Base-by-base conservation (phyloP, 2,329 filamentous ascomycete species). In the Clarireedia hainanense region DNA sequence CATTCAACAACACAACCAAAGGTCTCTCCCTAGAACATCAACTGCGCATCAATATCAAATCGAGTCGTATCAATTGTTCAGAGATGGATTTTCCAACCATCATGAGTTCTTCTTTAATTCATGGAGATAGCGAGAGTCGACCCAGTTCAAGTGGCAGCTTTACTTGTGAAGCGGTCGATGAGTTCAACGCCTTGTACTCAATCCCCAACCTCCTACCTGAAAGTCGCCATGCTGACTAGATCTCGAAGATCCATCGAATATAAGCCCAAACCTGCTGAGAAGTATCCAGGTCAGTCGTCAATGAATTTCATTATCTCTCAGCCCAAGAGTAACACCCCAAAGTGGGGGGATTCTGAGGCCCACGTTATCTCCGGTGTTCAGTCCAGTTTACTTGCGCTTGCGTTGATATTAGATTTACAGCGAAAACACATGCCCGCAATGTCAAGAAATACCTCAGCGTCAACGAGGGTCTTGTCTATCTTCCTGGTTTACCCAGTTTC, bases 391-490 rank as follows among this genome's bases (percentile, higher is more conserved):
- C 39, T 56, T 24, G 30, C 30, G 30, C 30, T 34, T 34, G 10
- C 30, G 30, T 34, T 34, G 10, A 40, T 7, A 30, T 43, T 4
- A 24, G 26, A 26, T n/a, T 50, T 50, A 24, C 46, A 78, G 76
- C 76, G 42, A 79, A 77, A 62, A 69, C 73, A 60, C 76, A 80
- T 68, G 76, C 75, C 36, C 71, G 70, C 55, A 70, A 69, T 48
- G 74, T 77, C 34, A 75, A 74, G 43, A 67, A 68, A 43, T 68
- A 72, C 50, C 70, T 79, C 43, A 67, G 68, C 12, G 63, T 68
- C 45, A 68, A 70, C 15, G 60, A 72, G 45, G 78, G 81, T 26
- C 67, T 84, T 52, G 77, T 85, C 50, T 83, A 81, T 63, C 74
- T 85, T 23, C 71, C 73, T 36, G 80, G 80, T 24, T 72, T 76